These are phyloP conservation scores for Eucalyptus lansdowneana DNA, from an alignment of 345 rosid genomes.

Conservation along the genomic window DNA sequence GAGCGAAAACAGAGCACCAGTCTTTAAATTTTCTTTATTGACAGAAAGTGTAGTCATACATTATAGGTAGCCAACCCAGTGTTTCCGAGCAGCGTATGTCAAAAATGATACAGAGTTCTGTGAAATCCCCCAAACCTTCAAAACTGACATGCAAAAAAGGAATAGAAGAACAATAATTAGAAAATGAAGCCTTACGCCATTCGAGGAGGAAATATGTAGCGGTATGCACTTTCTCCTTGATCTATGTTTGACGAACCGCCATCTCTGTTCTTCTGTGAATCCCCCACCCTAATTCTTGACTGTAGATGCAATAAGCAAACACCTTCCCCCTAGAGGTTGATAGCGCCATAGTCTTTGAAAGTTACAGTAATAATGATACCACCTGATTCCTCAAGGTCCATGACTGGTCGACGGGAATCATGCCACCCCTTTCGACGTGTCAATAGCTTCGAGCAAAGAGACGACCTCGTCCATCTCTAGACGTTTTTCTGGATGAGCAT, in stretches of 20 bases:
- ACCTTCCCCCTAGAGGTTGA: background rate
- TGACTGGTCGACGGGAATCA: slow-evolving; percentile 82
- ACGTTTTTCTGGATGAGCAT: slow-evolving; percentile 82
- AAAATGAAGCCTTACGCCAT: slow-evolving; percentile 11
- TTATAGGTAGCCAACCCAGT: background rate
- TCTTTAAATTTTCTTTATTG: background rate
- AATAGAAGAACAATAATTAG: background rate
- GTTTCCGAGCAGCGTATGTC: background rate
- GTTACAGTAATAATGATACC: background rate
- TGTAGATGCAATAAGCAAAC: background rate
- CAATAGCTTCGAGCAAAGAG: slow-evolving; percentile 75
- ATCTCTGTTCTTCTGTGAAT: background rate
- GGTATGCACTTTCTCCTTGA: background rate
- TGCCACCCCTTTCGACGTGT: slow-evolving; percentile 83
- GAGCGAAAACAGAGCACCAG: background rate
- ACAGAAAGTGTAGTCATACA: background rate
- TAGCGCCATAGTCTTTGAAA: too few relatives aligned
- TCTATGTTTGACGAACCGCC: background rate
- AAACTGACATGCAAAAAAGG: background rate
- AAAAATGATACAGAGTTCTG: background rate
- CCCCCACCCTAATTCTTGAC: background rate
- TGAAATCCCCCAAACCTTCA: background rate
- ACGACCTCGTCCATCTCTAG: slow-evolving; percentile 98
- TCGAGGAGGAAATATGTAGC: background rate
- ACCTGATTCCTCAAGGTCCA: slow-evolving; percentile 41